Base-by-base conservation (phyloP, 2,329 filamentous ascomycete genomes). In the Aspergillus calidoustus region DNA sequence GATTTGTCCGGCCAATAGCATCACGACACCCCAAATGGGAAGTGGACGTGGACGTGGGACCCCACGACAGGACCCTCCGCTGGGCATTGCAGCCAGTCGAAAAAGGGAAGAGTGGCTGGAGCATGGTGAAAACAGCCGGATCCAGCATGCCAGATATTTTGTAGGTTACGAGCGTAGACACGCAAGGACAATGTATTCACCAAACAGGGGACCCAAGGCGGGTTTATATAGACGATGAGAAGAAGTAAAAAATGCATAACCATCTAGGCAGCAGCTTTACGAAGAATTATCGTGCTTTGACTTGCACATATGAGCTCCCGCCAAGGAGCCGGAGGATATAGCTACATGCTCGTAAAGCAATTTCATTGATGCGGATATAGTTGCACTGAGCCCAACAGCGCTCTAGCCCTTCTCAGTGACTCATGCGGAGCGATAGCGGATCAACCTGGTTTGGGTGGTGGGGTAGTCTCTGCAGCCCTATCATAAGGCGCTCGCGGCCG, bases 401-500 rank as follows among this genome's bases (percentile, higher is more conserved):
- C 51, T 30, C 49, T 31, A 59, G 50, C 57, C 25, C 28, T 19
- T 17, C 25, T 51, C 31, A 48, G 38, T 43, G 46, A 58, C 55
- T 54, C 44, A 30, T 34, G 23, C 31, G 44, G 44, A 38, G 5
- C 49, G 11, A 23, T 30, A 58, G 13, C 50, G 41, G 43, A 59
- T 53, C 19, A 59, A 46, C 34, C 23, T 51, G 34, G 46, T 11
- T 30, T 57, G 23, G 49, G 49, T 30, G 34, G 51, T 46, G 49
- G 52, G 54, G 56, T 41, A 49, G 22, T 13, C 13, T 34, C 28
- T 34, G n/a, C 34, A 57, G 55, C 38, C 55, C 48, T 57, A 51
- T 64, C 72, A 72, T 48, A 66, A 59, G 61, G 62, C 68, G 19
- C 65, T 70, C 71, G 70, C 71, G 71, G 68, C 71, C 72, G 65